Percentiles rank a stretch among this genome's conserved stretches.
These are phyloP conservation scores for Paraphoma chrysanthemicola DNA, from an alignment of 2,329 filamentous ascomycete species.

Conservation along the genomic window DNA sequence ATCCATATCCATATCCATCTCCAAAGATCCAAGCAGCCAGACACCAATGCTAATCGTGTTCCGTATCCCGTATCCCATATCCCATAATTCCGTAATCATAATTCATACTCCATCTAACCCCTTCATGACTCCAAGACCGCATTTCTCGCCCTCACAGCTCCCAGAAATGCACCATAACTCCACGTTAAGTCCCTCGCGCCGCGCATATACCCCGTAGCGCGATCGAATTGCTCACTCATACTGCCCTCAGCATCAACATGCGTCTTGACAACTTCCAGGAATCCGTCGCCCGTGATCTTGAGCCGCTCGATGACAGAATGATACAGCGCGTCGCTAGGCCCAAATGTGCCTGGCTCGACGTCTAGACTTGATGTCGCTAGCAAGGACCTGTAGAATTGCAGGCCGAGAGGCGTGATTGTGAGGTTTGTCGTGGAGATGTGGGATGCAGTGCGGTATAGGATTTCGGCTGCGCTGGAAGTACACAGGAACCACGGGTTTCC, in stretches of 20 bases:
- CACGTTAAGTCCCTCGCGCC: conserved; percentile 54
- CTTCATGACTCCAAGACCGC: conserved; percentile 10
- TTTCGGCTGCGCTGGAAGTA: conserved; percentile 49
- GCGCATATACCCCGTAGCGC: conserved; percentile 47
- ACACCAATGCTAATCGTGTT: conserved; percentile 1
- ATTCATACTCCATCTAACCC: conserved; percentile 16
- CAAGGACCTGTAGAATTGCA: conserved; percentile 48
- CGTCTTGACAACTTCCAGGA: conserved; percentile 48
- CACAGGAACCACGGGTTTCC: conserved; percentile 55
- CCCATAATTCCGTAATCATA: conserved; percentile 7
- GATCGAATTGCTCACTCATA: conserved; percentile 55
- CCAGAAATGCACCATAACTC: conserved; percentile 54
- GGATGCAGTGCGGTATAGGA: conserved; percentile 47
- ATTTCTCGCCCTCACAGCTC: conserved; percentile 47
- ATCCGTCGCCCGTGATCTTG: conserved; percentile 48
- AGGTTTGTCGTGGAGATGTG: conserved; percentile 39
- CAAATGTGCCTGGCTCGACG: conserved; percentile 31
- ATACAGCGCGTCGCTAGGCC: conserved; percentile 34
- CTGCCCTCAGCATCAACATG: conserved; percentile 48
- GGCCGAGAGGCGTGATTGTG: conserved; percentile 35
- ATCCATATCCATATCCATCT: background rate
- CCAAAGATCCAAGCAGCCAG: background rate
- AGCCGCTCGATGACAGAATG: conserved; percentile 41
- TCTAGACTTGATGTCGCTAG: conserved; percentile 34
- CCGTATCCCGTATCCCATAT: conserved; percentile 3